A percentile compares a stretch with the other conserved stretches of the same genome.
Conservation (phyloP, 441 rosid species). For the Erodium texanum region DNA sequence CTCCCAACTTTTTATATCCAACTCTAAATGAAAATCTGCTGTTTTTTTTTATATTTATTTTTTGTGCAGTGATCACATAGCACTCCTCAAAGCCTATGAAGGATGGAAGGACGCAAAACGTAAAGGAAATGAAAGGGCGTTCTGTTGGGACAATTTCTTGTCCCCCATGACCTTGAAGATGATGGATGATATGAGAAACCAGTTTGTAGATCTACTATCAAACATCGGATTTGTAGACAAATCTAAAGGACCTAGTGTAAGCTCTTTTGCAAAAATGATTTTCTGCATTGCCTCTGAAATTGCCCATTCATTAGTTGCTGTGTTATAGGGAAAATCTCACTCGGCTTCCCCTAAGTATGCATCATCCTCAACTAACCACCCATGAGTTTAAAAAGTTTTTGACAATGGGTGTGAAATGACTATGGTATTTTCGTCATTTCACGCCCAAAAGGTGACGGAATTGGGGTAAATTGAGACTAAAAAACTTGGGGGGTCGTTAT, state of each 20-base stretch:
- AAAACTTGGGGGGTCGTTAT: too few relatives aligned
- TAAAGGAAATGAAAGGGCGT: slow-evolving; percentile 50
- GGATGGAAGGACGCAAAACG: slow-evolving; percentile 73
- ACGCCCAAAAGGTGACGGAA: too few relatives aligned
- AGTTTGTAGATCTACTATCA: slow-evolving; percentile 72
- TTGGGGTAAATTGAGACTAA: too few relatives aligned
- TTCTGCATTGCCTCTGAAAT: not conserved
- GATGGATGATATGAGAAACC: slow-evolving; percentile 95
- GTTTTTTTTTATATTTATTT: slow-evolving; percentile 16
- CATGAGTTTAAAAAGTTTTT: too few relatives aligned
- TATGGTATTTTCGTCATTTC: too few relatives aligned
- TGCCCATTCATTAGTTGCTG: too few relatives aligned
- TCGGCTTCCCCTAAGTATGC: too few relatives aligned
- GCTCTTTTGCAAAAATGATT: slow-evolving; percentile 21
- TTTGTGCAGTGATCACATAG: slow-evolving; percentile 82
- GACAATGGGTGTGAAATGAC: too few relatives aligned
- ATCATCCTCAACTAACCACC: too few relatives aligned
- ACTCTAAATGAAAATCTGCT: slow-evolving; percentile 10
- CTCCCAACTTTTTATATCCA: not conserved
- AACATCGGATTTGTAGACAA: slow-evolving; percentile 86
- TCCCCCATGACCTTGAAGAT: slow-evolving; percentile 74
- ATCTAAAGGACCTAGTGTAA: slow-evolving; percentile 64
- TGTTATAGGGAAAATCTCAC: too few relatives aligned
- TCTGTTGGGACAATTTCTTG: slow-evolving; percentile 79
- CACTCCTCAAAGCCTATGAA: slow-evolving; percentile 83